phyloP scores from a whole-genome alignment of 2,329 filamentous ascomycete species.

The Aspergillaceae sp. region DNA sequence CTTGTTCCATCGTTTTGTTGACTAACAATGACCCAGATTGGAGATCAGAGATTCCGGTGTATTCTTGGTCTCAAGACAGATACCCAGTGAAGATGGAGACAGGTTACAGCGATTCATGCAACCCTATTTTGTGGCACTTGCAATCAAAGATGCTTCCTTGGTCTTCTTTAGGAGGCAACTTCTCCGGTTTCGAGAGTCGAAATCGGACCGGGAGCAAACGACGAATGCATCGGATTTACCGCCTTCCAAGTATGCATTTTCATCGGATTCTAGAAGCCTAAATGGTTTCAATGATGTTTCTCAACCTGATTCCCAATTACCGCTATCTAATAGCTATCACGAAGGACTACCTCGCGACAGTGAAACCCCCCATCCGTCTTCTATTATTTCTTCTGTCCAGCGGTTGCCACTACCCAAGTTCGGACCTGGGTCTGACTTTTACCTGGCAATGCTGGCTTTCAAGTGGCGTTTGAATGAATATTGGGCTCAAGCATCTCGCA shows the following conservation, averaged over 20 bases:
- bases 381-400: constrained; percentile 24
- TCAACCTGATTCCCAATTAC: constrained; percentile 11
- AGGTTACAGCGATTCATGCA: constrained; percentile 20
- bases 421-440: constrained; percentile 27
- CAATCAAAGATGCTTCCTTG: constrained; percentile 25
- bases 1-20: background rate
- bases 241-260: constrained; percentile 3
- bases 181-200: constrained; percentile 13
- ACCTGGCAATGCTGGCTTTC: constrained; percentile 25
- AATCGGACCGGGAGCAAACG: constrained; percentile 6
- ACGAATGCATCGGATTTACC: constrained; percentile 9
- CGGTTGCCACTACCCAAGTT: constrained; percentile 26
- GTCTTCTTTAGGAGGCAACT: constrained; percentile 22
- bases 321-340: constrained; percentile 7
- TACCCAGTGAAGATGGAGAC: constrained; percentile 24
- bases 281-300: constrained; percentile 11
- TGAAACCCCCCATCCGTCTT: constrained; percentile 17
- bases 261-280: constrained; percentile 9
- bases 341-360: constrained; percentile 9
- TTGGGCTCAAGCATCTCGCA: constrained; percentile 10
- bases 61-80: constrained; percentile 19
- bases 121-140: constrained; percentile 24
- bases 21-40: constrained; percentile 16
- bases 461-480: constrained; percentile 21
- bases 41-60: constrained; percentile 18